A percentile compares a stretch with the other conserved stretches of the same genome.
Evolutionary conservation across 495 filamentous ascomycete species (phyloP).

Genomic region (Aspergillus baeticus): DNA sequence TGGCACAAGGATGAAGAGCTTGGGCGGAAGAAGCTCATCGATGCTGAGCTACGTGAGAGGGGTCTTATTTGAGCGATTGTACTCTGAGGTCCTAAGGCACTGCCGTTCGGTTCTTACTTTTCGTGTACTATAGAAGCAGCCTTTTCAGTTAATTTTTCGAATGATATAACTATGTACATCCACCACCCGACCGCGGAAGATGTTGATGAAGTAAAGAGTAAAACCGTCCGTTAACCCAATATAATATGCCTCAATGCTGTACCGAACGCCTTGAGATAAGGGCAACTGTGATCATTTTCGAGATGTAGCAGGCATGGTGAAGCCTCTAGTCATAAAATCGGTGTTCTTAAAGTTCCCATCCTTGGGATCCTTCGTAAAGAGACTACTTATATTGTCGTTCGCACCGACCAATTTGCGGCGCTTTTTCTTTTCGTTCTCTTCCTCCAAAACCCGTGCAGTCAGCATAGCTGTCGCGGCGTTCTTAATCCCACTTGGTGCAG

Average conservation of each 20-base stretch:
- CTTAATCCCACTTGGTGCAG: conserved; percentile 62
- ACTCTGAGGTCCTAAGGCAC: neutral
- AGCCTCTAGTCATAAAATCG: conserved; percentile 81
- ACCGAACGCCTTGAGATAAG: conserved; percentile 1
- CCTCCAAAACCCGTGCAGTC: conserved; percentile 79
- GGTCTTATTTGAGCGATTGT: conserved; percentile 38
- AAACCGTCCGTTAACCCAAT: conserved; percentile 13
- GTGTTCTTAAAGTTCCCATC: conserved; percentile 50
- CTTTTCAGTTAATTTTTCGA: conserved; percentile 5
- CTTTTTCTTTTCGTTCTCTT: conserved; percentile 81
- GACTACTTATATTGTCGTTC: conserved; percentile 68
- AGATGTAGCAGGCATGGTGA: conserved; percentile 53
- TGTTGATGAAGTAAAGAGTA: neutral
- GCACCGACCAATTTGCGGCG: conserved; percentile 64
- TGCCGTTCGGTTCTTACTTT: conserved; percentile 18
- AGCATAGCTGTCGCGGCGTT: conserved; percentile 81
- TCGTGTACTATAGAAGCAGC: conserved; percentile 26
- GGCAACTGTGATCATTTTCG: conserved; percentile 21
- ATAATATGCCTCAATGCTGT: neutral
- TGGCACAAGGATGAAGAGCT: conserved; percentile 71
- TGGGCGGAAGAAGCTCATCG: conserved; percentile 84
- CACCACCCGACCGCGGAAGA: neutral
- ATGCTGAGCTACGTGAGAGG: conserved; percentile 63
- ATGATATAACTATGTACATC: conserved; percentile 12
- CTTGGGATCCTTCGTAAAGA: conserved; percentile 60